Conservation (phyloP, 176 grass and related monocot genomes). For the Puccinellia tenuiflora region DNA sequence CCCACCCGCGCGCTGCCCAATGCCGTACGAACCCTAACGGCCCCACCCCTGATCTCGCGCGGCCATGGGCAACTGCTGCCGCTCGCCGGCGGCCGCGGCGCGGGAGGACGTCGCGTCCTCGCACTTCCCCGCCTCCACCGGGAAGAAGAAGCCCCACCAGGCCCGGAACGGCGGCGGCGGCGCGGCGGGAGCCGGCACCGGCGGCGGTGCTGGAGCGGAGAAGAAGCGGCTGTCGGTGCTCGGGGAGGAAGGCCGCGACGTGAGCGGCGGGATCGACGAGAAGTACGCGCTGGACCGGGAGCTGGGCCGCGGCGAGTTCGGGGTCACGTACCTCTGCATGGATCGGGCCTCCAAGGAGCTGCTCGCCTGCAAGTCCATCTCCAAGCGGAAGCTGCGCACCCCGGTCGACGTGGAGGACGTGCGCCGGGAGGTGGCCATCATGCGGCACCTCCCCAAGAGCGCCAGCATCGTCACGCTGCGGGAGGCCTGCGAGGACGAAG, state of each 20-base stretch:
- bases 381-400: slow-evolving; percentile 97
- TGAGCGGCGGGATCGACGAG: slow-evolving; percentile 68
- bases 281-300: slow-evolving; percentile 90
- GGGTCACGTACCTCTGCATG: slow-evolving; percentile 96
- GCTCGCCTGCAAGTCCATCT: slow-evolving; percentile 99
- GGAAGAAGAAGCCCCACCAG: slow-evolving; percentile 70
- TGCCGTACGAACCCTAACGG: slow-evolving; percentile 53
- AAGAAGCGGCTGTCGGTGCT: slow-evolving; percentile 78
- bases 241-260: slow-evolving; percentile 41
- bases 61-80: slow-evolving; percentile 96
- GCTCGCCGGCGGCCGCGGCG: slow-evolving; percentile 84
- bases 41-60: slow-evolving; percentile 37
- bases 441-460: slow-evolving; percentile 88
- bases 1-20: slow-evolving; percentile 31
- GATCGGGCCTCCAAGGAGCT: slow-evolving; percentile 66
- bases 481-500: slow-evolving; percentile 97
- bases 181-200: not conserved
- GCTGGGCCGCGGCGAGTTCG: slow-evolving; percentile 98
- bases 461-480: slow-evolving; percentile 76
- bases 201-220: slow-evolving; percentile 2
- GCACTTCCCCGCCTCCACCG: slow-evolving; percentile 57
- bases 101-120: slow-evolving; percentile 75
- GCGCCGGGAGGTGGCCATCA: slow-evolving; percentile 97
- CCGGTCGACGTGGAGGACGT: slow-evolving; percentile 98
- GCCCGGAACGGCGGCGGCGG: slow-evolving; percentile 35